A percentile compares a stretch with the other conserved stretches of the same genome.
These are phyloP conservation scores for Tuber melanosporum DNA, from an alignment of 495 filamentous ascomycete species.

Conservation along the genomic window DNA sequence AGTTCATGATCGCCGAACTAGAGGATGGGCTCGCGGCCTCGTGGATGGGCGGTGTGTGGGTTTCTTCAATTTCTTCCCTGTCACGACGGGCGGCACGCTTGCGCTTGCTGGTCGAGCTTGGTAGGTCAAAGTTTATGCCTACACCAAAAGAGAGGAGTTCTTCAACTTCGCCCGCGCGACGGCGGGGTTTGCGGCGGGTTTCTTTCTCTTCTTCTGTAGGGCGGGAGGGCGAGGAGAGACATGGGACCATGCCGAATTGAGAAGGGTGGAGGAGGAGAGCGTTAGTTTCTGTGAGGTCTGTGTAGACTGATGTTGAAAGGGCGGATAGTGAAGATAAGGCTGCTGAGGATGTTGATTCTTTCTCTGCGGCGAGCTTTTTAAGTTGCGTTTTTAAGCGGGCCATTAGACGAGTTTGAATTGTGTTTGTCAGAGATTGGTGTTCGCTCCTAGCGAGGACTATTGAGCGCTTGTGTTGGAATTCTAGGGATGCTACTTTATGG, in stretches of 20 bases:
- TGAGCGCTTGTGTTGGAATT: conserved; percentile 29
- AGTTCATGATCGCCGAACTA: conserved; percentile 9
- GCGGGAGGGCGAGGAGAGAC: conserved; percentile 36
- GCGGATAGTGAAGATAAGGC: conserved; percentile 33
- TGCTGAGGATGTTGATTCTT: conserved; percentile 51
- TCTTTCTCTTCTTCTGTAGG: conserved; percentile 28
- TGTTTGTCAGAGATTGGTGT: conserved; percentile 65
- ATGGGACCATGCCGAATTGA: conserved; percentile 69
- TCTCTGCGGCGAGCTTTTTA: conserved; percentile 71
- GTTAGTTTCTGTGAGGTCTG: conserved; percentile 77
- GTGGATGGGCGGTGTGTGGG: conserved; percentile 45
- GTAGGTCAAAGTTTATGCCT: conserved; percentile 46
- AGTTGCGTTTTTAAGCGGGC: conserved; percentile 70
- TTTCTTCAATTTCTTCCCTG: conserved; percentile 48
- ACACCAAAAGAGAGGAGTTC: conserved; percentile 61
- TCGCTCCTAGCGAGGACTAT: conserved; percentile 30
- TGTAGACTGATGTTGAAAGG: conserved; percentile 36
- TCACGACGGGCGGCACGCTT: conserved; percentile 64
- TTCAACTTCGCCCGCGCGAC: conserved; percentile 61
- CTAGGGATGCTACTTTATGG: conserved; percentile 26
- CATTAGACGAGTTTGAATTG: conserved; percentile 76
- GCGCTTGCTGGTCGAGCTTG: conserved; percentile 51
- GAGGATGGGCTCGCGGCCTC: conserved; percentile 9
- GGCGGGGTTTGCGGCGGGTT: conserved; percentile 66
- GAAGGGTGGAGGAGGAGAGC: conserved; percentile 84